Evolutionary conservation across 345 rosid genomes (phyloP), one percentile per base, ranked within the genome.

Genomic region (Salix dunnii): DNA sequence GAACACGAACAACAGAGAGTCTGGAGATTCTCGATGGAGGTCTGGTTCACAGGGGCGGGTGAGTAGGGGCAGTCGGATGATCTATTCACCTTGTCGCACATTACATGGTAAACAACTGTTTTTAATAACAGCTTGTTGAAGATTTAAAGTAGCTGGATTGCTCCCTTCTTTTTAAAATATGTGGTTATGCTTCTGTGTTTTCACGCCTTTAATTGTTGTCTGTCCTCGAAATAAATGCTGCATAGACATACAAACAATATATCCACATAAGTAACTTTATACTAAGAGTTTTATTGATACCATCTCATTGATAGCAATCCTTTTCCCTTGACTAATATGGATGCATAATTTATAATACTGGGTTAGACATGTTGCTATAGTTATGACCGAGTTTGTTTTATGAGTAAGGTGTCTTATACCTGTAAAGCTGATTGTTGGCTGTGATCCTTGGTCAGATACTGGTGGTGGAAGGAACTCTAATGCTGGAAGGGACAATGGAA

Each of bases 11-110:
- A 89, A 76, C 86, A 90, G 82, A 89, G 97, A 88, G 83, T 75
- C 91, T 68, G 85, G 87, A 61, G 98, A 91, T 78, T 33, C 94
- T 76, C 92, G 84, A 61, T 83, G 92, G 95, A 90, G 87, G 82
- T 80, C 95, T 85, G 85, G 92, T 73, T 76, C 87, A 25, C 86
- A 83, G 38, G 89, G 91, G 51, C 86, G 89, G 68, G 98, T 92
- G 40, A 84, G 75, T 55, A 88, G 90, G 87, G 89, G 88, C 71
- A 89, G 86, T 71, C 89, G 92, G 53, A 68, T 42, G 70, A 89
- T 83, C 77, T 88, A 79, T 83, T 67, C 88, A 27, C 74, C 92
- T 69, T 91, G 86, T 66, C 81, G 85, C 74, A 38, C 84, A 67
- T 77, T 88, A 74, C 86, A 86, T 80, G 97, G 98, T 92, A 89